Base-by-base conservation (phyloP, 495 filamentous ascomycete species). In the Talaromyces liani region DNA sequence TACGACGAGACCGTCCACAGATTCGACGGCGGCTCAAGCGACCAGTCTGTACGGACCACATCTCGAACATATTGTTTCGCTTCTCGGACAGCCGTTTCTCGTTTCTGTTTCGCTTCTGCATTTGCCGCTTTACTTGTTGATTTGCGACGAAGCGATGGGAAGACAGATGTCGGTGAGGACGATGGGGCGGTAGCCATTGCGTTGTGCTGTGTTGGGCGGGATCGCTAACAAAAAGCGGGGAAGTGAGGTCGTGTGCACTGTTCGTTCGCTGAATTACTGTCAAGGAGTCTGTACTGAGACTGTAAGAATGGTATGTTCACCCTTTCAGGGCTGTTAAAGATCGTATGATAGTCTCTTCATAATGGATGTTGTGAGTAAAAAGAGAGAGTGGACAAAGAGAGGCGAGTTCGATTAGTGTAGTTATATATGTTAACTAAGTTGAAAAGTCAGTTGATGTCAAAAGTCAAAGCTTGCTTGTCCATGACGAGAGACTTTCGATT, bases 41-140 rank as follows among this genome's bases (percentile, higher is more conserved):
- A 68, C 78, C 77, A 79, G 71, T 81, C 77, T 60, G 75, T 73
- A 24, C 76, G 77, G 29, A 79, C 72, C 36, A 76, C 70, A 20
- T 77, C 73, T 54, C 74, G 76, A 34, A 80, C 67, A 58, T 77
- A 76, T 20, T 68, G 65, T 61, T 77, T 79, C 14, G 75, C 75
- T 25, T 80, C 76, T 25, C 75, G 75, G 60, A 80, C 74, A 39
- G 78, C 75, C 7, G 70, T 63, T 57, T 80, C 78, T 65, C 75
- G 78, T 60, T 69, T 70, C 33, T 78, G 72, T 31, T 64, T 59
- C 20, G 27, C 47, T 14, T 47, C 41, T 10, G 60, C 27, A 33
- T 53, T 41, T 27, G 7, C 27, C 14, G 20, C 39, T 34, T 47
- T 62, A 33, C 39, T 22, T 25, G 14, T 62, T 47, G 60, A 62